A percentile compares a stretch with the other conserved stretches of the same genome.
Evolutionary conservation across 192 early-diverging fungal species (phyloP).

Genomic region (Backusella luteola): DNA sequence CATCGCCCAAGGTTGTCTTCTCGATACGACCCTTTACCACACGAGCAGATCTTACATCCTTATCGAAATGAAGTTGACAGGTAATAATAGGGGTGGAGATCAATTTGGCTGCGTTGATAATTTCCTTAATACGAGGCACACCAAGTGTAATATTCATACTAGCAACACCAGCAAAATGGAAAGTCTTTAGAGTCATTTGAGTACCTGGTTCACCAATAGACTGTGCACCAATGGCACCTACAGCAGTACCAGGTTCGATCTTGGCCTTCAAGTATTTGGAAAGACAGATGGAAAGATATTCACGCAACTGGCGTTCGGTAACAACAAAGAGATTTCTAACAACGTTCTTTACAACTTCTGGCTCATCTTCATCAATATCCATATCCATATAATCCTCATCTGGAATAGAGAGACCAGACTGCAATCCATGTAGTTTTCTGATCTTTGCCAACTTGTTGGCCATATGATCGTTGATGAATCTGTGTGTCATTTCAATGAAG

Average conservation of each 20-base stretch:
- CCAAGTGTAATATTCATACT: slow-evolving; percentile 99
- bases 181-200: slow-evolving; percentile 99
- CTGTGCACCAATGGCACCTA: slow-evolving; percentile 96
- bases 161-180: slow-evolving; percentile 99
- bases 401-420: slow-evolving; percentile 46
- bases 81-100: slow-evolving; percentile 93
- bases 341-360: slow-evolving; percentile 43
- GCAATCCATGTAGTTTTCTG: slow-evolving; percentile 52
- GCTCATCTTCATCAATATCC: slow-evolving; percentile 46
- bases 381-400: slow-evolving; percentile 56
- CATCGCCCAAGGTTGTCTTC: slow-evolving; percentile 85
- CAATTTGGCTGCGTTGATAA: slow-evolving; percentile 98
- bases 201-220: slow-evolving; percentile 98
- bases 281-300: slow-evolving; percentile 77
- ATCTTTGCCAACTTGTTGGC: slow-evolving; percentile 57
- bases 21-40: slow-evolving; percentile 98
- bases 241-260: slow-evolving; percentile 95
- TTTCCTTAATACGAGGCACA: slow-evolving; percentile 99
- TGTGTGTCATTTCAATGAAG: slow-evolving; percentile 61
- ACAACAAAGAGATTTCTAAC: slow-evolving; percentile 69
- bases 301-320: slow-evolving; percentile 68
- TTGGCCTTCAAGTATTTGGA: slow-evolving; percentile 85
- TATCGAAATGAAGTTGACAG: slow-evolving; percentile 66
- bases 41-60: slow-evolving; percentile 73
- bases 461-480: slow-evolving; percentile 58